phyloP scores from a whole-genome alignment of 331 rosid species.

The Malus hybrid region DNA sequence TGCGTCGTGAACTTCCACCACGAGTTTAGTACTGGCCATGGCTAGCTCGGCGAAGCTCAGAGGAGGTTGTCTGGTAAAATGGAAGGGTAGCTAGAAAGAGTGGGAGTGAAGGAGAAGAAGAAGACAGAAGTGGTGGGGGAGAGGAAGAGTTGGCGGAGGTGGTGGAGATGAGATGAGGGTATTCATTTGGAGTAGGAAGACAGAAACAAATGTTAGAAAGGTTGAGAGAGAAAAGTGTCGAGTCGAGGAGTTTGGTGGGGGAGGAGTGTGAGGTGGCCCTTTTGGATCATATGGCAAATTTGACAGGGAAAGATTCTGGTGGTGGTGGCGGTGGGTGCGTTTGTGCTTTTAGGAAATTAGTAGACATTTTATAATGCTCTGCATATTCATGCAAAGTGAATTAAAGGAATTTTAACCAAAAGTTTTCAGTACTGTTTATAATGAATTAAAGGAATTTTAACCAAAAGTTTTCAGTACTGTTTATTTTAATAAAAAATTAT shows the following conservation, averaged over 20 bases:
- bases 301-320: conserved; percentile 21
- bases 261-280: not conserved
- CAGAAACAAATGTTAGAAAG: conserved; percentile 8
- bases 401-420: too few relatives aligned
- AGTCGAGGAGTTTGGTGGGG: too few relatives aligned
- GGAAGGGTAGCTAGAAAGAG: not conserved
- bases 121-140: conserved; percentile 1
- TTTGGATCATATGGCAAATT: conserved; percentile 19
- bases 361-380: not conserved
- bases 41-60: not conserved
- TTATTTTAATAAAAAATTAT: too few relatives aligned
- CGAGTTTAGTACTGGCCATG: conserved; percentile 48
- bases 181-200: too few relatives aligned
- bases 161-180: conserved; percentile 21
- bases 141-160: conserved; percentile 10
- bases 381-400: not conserved
- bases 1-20: conserved; percentile 71
- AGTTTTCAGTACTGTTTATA: too few relatives aligned
- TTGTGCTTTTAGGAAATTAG: not conserved
- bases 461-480: too few relatives aligned
- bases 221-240: too few relatives aligned
- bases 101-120: conserved; percentile 20
- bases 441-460: too few relatives aligned
- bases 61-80: not conserved
- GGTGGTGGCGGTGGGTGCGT: conserved; percentile 6